Base-by-base conservation (phyloP, 1,284 basidiomycete genomes). In the Cutaneotrichosporon mucoides region DNA sequence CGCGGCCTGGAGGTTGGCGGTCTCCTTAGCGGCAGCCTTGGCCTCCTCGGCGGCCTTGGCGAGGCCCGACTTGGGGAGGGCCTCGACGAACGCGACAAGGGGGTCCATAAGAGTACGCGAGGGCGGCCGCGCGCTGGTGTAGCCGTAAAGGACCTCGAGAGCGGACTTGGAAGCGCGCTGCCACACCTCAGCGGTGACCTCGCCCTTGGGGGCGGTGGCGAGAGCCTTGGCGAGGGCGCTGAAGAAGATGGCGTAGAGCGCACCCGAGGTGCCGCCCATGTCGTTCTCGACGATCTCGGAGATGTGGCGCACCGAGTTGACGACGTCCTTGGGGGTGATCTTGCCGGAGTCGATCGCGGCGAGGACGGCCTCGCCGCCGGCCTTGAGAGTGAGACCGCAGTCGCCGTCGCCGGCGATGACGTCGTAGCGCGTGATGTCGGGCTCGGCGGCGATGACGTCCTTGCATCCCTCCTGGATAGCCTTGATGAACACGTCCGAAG, bases 201-300 rank as follows among this genome's bases (percentile, higher is more conserved):
- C 59, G 2, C 59, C 60, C 36, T 59, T 53, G 1, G 61, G 56
- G 9, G 52, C 76, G 64, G 38, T 11, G 3, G 77, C 66, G 16
- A 78, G 56, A 7, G 68, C 75, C 15, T 78, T 70, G 50, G 84
- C 83, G 34, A 95, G 79, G 8, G 86, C 87, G 73, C 90, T 88
- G 1, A 91, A 90, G 52, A 95, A 93, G 65, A 95, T 95, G 8
- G 90, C 91, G 75, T 94, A 96, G 35, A 96, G 78, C 1, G 92
- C 93, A 6, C 92, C 93, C 62, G 87, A 89, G 5, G 92, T 96
- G 15, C 93, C 93, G 37, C 90, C 93, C 92, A 96, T 96, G 54
- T 84, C 82, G 66, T 89, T 86, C 77, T 93, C 90, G 4, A 79
- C 73, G 36, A 75, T 64, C 58, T 85, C 83, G 2, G 90, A 85